Evolutionary conservation across 768 basidiomycete genomes (phyloP).

Genomic region (Suillus tomentosus): DNA sequence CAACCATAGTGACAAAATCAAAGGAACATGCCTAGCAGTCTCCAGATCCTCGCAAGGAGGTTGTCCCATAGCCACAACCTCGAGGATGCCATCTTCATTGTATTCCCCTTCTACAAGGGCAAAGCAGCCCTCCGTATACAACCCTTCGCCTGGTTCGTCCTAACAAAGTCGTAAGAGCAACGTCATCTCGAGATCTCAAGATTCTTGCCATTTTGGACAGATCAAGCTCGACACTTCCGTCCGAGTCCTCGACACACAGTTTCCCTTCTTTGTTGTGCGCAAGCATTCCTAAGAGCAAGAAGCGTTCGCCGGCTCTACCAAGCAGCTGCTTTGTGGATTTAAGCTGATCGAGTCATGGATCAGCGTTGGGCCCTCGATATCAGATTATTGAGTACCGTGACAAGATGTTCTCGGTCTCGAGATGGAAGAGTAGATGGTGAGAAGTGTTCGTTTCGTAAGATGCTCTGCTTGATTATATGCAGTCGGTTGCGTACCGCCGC

Average conservation of each 20-base stretch:
- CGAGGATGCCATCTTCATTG: slow-evolving; percentile 85
- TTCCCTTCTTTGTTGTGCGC: slow-evolving; percentile 87
- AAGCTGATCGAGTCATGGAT: slow-evolving; percentile 49
- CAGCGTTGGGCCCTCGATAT: neutral
- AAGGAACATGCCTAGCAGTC: slow-evolving; percentile 64
- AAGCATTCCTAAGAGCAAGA: slow-evolving; percentile 93
- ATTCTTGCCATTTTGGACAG: slow-evolving; percentile 77
- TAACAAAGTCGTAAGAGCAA: slow-evolving; percentile 26
- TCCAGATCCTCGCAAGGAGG: slow-evolving; percentile 93
- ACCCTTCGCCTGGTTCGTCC: slow-evolving; percentile 91
- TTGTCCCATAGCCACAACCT: slow-evolving; percentile 94
- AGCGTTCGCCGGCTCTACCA: slow-evolving; percentile 86
- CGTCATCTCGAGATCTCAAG: neutral
- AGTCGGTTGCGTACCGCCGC: slow-evolving; percentile 81
- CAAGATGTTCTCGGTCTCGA: slow-evolving; percentile 80
- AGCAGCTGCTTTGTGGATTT: slow-evolving; percentile 95
- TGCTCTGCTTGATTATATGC: slow-evolving; percentile 89
- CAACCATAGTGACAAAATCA: neutral
- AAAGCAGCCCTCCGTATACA: slow-evolving; percentile 96
- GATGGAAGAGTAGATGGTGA: slow-evolving; percentile 93
- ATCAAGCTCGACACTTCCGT: slow-evolving; percentile 88
- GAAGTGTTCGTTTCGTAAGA: slow-evolving; percentile 96
- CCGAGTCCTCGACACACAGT: slow-evolving; percentile 89
- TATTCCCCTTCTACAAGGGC: slow-evolving; percentile 96
- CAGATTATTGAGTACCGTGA: slow-evolving; percentile 59